phyloP scores from a whole-genome alignment of 306 rosid species.

The Cucumis cinereus region DNA sequence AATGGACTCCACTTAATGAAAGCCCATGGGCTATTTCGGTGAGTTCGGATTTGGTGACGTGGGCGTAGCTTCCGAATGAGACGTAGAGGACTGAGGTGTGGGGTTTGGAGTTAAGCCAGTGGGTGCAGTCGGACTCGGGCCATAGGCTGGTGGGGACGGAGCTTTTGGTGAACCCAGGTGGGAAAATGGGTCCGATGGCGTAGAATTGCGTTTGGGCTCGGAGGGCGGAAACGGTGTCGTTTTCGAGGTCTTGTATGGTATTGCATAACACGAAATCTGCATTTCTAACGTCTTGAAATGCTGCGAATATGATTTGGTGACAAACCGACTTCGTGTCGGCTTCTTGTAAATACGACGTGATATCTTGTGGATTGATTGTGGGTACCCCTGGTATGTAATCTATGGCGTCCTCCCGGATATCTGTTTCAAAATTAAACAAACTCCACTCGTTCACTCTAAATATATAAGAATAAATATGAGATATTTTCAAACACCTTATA shows the following conservation, averaged over 20 bases:
- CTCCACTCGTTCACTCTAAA: too few relatives aligned
- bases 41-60: conserved; percentile 17
- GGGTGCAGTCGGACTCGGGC: conserved; percentile 46
- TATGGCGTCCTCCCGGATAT: conserved; percentile 29
- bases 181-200: conserved; percentile 53
- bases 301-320: conserved; percentile 30
- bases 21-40: conserved; percentile 36
- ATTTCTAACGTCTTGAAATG: conserved; percentile 23
- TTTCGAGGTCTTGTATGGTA: conserved; percentile 35
- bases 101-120: conserved; percentile 43
- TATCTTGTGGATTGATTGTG: conserved; percentile 32
- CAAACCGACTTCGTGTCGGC: conserved; percentile 17
- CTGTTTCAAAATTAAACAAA: conserved; percentile 9
- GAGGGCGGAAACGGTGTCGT: conserved; percentile 22
- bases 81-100: conserved; percentile 38
- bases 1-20: conserved; percentile 21
- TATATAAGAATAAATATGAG: too few relatives aligned
- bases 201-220: conserved; percentile 23
- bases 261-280: conserved; percentile 41
- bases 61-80: conserved; percentile 53
- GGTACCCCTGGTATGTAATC: conserved; percentile 47
- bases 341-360: conserved; percentile 40
- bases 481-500: too few relatives aligned
- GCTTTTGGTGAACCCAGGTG: conserved; percentile 25
- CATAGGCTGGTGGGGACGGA: conserved; percentile 40